These are phyloP conservation scores for Chlorella sp. DNA, from an alignment of 139 green algal genomes.

Conservation along the genomic window DNA sequence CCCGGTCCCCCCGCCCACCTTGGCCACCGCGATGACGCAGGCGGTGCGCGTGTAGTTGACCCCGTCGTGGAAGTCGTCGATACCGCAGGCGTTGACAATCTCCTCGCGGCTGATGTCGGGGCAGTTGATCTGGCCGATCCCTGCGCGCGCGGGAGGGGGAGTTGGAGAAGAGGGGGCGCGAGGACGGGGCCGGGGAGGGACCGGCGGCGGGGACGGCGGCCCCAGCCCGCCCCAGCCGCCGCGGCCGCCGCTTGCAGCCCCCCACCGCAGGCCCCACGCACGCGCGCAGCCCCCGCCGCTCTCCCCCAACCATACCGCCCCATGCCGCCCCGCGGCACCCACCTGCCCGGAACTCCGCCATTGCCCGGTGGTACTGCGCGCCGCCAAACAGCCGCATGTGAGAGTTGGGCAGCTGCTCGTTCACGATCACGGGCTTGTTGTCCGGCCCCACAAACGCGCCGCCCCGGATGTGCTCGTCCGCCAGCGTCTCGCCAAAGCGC, in stretches of 20 bases:
- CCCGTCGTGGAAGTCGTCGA: conserved; percentile 95
- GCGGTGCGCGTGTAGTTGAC: conserved; percentile 95
- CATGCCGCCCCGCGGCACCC: neutral
- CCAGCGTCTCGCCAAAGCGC: conserved; percentile 92
- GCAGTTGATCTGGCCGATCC: conserved; percentile 70
- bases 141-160: conserved; percentile 8
- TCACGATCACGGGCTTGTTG: conserved; percentile 52
- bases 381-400: conserved; percentile 96
- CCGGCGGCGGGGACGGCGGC: no score
- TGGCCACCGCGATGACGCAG: conserved; percentile 89
- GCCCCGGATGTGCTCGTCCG: conserved; percentile 89
- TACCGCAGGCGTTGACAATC: conserved; percentile 94
- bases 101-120: conserved; percentile 85
- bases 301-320: neutral
- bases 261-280: no score
- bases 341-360: conserved; percentile 83
- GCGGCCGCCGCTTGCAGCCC: no score
- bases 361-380: conserved; percentile 94
- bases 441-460: conserved; percentile 79
- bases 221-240: no score
- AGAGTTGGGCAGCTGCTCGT: conserved; percentile 77
- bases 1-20: no score
- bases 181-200: no score
- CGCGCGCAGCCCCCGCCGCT: no score
- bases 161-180: no score